Conservation (phyloP, 441 rosid species). For the Pelargonium exstipulatum region DNA sequence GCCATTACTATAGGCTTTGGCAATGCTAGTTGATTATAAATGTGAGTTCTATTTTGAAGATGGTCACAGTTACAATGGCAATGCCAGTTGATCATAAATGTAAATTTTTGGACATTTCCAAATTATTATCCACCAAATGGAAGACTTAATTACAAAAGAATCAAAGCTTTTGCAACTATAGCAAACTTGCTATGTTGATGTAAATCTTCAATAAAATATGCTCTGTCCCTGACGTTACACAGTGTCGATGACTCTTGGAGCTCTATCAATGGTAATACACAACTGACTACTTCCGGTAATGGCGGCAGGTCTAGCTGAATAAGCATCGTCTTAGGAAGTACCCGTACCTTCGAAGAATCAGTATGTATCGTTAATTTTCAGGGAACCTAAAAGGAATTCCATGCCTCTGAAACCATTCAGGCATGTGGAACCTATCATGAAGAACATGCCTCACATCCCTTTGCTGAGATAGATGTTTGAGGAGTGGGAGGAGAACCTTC, state of each 20-base stretch:
- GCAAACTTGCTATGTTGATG: not conserved
- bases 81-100: too few species aligned
- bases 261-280: not conserved
- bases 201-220: not conserved
- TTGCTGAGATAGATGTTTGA: conserved; percentile 39
- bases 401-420: conserved; percentile 51
- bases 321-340: too few species aligned
- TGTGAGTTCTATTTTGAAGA: too few species aligned
- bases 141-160: conserved; percentile 15
- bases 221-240: not conserved
- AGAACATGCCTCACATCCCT: conserved; percentile 43
- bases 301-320: too few species aligned
- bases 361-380: not conserved
- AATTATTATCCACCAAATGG: not conserved
- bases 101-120: not conserved
- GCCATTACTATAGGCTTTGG: too few species aligned
- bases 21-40: too few species aligned
- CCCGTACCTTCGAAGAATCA: too few species aligned
- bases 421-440: conserved; percentile 41
- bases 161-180: not conserved
- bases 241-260: not conserved
- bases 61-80: too few species aligned
- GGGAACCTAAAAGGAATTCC: conserved; percentile 30
- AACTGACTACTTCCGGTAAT: not conserved
- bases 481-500: conserved; percentile 45